Conservation (phyloP, 257 asterid species). For the Solanum arcanum region DNA sequence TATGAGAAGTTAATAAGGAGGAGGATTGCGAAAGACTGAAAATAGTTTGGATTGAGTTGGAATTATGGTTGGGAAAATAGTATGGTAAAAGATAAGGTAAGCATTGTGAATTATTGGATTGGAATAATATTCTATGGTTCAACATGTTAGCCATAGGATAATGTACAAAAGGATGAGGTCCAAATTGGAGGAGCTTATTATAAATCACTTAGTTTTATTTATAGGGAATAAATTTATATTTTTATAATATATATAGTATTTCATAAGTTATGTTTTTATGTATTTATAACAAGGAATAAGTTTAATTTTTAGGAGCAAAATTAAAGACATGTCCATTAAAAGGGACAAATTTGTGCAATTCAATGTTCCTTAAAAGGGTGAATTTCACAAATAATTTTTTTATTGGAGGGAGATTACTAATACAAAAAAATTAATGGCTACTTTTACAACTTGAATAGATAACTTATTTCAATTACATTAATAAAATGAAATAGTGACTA, state of each 20-base stretch:
- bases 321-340: no score
- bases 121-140: constrained; percentile 13
- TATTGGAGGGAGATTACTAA: no score
- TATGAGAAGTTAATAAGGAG: background rate
- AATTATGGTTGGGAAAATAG: background rate
- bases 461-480: background rate
- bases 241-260: no score
- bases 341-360: no score
- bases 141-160: constrained; percentile 10
- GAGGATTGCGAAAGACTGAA: background rate
- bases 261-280: background rate
- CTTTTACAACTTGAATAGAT: background rate
- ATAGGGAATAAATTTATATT: no score
- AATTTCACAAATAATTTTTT: background rate
- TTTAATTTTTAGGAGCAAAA: no score
- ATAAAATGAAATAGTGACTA: background rate
- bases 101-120: constrained; percentile 9
- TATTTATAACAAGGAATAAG: no score
- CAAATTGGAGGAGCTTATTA: background rate
- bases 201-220: background rate
- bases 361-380: background rate
- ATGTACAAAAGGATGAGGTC: background rate
- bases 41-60: background rate
- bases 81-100: constrained; percentile 11
- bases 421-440: background rate